Evolutionary conservation across 177 flowering plant species (phyloP).

Genomic region (Vitis hybrid): DNA sequence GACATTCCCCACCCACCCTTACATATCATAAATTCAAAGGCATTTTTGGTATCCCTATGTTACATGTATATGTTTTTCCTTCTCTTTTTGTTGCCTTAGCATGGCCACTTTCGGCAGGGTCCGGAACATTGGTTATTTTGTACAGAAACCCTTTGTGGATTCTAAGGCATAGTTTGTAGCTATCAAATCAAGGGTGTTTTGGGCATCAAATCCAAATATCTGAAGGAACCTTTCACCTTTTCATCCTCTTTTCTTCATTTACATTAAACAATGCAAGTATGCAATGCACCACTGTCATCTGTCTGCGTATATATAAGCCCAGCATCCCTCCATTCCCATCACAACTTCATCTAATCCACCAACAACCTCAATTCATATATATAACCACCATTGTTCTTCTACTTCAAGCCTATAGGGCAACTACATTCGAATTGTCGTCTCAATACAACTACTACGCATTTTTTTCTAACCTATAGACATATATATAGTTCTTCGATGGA

Average conservation of each 20-base stretch:
- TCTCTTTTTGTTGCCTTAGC: background rate
- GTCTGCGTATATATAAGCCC: slow-evolving; percentile 9
- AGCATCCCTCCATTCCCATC: slow-evolving; percentile 5
- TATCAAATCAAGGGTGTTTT: slow-evolving; percentile 8
- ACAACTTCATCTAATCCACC: background rate
- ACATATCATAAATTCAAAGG: background rate
- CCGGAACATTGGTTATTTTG: too few species aligned
- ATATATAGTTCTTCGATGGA: slow-evolving; percentile 36
- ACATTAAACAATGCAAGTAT: background rate
- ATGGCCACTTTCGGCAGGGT: slow-evolving; percentile 17
- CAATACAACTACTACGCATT: too few species aligned
- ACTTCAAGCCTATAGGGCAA: too few species aligned
- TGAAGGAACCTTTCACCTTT: slow-evolving; percentile 18
- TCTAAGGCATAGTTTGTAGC: background rate
- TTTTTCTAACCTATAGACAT: too few species aligned
- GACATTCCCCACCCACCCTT: slow-evolving; percentile 11
- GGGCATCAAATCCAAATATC: slow-evolving; percentile 24
- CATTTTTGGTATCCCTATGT: slow-evolving; percentile 2
- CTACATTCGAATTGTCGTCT: too few species aligned
- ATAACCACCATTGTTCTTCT: too few species aligned
- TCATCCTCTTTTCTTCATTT: slow-evolving; percentile 3
- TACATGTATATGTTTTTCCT: background rate
- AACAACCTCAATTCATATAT: too few species aligned
- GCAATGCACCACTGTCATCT: background rate
- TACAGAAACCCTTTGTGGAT: too few species aligned